phyloP scores from a whole-genome alignment of 768 basidiomycete species.

The Phallus indusiatus region DNA sequence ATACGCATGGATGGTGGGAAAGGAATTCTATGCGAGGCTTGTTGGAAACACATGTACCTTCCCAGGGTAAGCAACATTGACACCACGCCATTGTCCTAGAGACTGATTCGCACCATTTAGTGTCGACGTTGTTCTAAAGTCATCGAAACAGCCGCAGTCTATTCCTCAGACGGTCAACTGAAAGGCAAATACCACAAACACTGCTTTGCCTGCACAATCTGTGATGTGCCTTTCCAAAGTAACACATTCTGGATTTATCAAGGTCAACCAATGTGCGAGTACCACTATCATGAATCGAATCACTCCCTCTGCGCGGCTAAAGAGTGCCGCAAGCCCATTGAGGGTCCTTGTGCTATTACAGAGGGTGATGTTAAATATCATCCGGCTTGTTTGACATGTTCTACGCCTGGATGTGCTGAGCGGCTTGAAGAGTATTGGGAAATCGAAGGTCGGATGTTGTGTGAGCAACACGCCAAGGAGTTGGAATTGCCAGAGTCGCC shows the following conservation, averaged over 20 bases:
- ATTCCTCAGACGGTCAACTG: slow-evolving; percentile 84
- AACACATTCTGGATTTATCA: slow-evolving; percentile 87
- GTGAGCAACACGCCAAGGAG: slow-evolving; percentile 62
- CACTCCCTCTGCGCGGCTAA: slow-evolving; percentile 76
- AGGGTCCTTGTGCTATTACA: slow-evolving; percentile 87
- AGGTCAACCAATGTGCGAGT: slow-evolving; percentile 83
- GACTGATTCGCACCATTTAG: slow-evolving; percentile 27
- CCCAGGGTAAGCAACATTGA: slow-evolving; percentile 55
- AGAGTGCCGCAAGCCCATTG: slow-evolving; percentile 79
- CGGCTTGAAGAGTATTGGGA: slow-evolving; percentile 82
- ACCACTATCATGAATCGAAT: slow-evolving; percentile 90
- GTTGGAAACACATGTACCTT: slow-evolving; percentile 95
- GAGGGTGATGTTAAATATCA: slow-evolving; percentile 77
- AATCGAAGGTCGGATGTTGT: slow-evolving; percentile 74
- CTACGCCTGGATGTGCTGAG: slow-evolving; percentile 33
- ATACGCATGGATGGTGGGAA: slow-evolving; percentile 56
- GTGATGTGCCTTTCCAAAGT: slow-evolving; percentile 86
- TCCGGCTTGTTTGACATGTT: slow-evolving; percentile 77
- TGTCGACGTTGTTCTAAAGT: slow-evolving; percentile 81
- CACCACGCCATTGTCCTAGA: background rate
- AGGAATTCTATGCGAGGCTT: slow-evolving; percentile 69
- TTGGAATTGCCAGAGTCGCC: background rate
- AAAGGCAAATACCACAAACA: slow-evolving; percentile 92
- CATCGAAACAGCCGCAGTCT: slow-evolving; percentile 88
- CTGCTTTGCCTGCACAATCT: slow-evolving; percentile 83